These are phyloP conservation scores for Typha latifolia DNA, from an alignment of 176 grass and related monocot species.

Conservation along the genomic window DNA sequence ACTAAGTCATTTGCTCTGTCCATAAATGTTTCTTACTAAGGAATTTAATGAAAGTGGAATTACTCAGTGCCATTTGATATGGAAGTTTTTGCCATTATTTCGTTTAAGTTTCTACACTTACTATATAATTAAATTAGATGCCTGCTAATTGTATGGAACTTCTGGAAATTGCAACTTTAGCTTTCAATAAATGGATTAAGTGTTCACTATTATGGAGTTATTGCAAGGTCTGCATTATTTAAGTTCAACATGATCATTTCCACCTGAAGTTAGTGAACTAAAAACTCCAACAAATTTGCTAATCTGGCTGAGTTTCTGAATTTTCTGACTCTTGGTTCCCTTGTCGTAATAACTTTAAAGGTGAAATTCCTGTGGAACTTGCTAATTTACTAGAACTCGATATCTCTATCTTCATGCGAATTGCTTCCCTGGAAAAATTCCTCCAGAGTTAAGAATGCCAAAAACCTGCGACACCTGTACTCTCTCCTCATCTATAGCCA, in stretches of 20 bases:
- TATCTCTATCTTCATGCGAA: constrained; percentile 96
- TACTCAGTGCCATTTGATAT: no score
- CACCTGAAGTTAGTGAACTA: constrained; percentile 83
- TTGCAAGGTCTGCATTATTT: no score
- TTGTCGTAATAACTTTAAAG: constrained; percentile 81
- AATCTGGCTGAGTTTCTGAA: constrained; percentile 16
- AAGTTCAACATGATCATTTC: constrained; percentile 65
- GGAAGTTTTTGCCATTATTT: no score
- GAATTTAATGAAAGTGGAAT: no score
- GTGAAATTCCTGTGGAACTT: constrained; percentile 90
- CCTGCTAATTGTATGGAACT: no score
- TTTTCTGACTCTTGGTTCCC: constrained; percentile 9
- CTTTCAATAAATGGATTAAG: no score
- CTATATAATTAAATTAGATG: no score
- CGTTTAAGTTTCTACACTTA: no score
- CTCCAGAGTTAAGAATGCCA: constrained; percentile 70
- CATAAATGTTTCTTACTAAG: no score
- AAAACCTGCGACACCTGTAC: constrained; percentile 85
- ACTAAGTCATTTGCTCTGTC: no score
- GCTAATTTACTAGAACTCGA: constrained; percentile 64
- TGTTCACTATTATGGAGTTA: no score
- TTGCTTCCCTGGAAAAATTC: constrained; percentile 58
- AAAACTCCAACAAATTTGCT: constrained; percentile 91
- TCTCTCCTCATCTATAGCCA: background rate
- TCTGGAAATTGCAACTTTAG: no score